Conservation (phyloP, 257 asterid species). For the Solanum rostratum region DNA sequence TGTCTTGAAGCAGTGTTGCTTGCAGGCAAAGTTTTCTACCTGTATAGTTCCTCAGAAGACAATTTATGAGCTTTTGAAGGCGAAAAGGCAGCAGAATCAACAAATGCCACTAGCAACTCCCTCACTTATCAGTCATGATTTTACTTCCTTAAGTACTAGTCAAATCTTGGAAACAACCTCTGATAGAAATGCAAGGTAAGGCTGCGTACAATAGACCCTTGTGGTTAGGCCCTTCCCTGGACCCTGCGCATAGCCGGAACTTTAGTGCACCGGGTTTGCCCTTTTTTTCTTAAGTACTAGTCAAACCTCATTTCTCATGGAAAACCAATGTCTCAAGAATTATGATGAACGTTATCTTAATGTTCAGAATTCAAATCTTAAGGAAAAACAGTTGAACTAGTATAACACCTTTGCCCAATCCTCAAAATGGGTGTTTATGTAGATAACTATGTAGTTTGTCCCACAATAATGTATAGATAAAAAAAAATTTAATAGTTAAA, state of each 20-base stretch:
- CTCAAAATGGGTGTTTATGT: not conserved
- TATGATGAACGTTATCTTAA: not conserved
- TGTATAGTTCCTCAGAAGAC: conserved; percentile 17
- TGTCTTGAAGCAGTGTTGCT: conserved; percentile 37
- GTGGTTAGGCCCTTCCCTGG: too few relatives aligned
- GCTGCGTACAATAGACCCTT: too few relatives aligned
- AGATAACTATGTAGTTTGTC: not conserved
- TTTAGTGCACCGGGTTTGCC: too few relatives aligned
- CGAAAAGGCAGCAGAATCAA: not conserved
- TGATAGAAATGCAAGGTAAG: too few relatives aligned
- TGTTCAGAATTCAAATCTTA: not conserved
- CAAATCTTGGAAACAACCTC: too few relatives aligned
- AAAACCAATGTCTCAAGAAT: not conserved
- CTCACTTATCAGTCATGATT: not conserved
- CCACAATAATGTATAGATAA: not conserved
- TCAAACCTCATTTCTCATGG: not conserved
- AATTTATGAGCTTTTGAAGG: conserved; percentile 13
- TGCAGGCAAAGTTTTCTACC: conserved; percentile 28
- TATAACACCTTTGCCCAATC: not conserved
- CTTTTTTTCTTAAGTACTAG: not conserved
- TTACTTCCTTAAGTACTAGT: not conserved
- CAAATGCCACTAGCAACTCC: not conserved
- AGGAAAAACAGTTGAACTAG: not conserved
- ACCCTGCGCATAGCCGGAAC: too few relatives aligned
- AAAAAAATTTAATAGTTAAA: not conserved